Conservation (phyloP, 2,329 filamentous ascomycete genomes). For the Alternaria viburni region DNA sequence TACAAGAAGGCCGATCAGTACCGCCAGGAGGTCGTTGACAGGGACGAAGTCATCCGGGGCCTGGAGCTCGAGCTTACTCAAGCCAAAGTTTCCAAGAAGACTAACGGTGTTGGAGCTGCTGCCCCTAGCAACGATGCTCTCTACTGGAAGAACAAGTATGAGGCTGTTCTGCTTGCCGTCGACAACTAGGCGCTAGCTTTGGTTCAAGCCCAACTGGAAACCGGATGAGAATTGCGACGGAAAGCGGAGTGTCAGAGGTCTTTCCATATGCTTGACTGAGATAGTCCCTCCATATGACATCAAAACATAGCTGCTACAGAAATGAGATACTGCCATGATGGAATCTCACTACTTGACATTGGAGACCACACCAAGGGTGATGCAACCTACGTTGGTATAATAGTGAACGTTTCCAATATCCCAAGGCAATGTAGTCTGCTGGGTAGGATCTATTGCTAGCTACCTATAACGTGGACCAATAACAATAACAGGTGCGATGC, state of each 20-base stretch:
- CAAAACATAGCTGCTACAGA: not conserved
- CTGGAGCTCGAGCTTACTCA: slow-evolving; percentile 26
- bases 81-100: slow-evolving; percentile 13
- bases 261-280: not conserved
- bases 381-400: not conserved
- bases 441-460: not conserved
- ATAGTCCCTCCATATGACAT: not conserved
- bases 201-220: not conserved
- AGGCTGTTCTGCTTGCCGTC: slow-evolving; percentile 24
- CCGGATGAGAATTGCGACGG: not conserved
- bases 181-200: slow-evolving; percentile 3
- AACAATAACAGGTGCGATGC: not conserved
- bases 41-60: slow-evolving; percentile 20
- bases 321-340: not conserved
- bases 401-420: not conserved
- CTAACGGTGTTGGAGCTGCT: slow-evolving; percentile 12
- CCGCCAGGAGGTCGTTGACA: slow-evolving; percentile 18
- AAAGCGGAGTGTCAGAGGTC: not conserved
- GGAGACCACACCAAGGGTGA: not conserved
- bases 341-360: not conserved
- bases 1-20: slow-evolving; percentile 29
- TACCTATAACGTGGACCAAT: too few species aligned
- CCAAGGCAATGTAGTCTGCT: not conserved
- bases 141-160: slow-evolving; percentile 39
- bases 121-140: slow-evolving; percentile 7